Base-by-base conservation (phyloP, 192 early-diverging fungal species). In the Mortierella antarctica region DNA sequence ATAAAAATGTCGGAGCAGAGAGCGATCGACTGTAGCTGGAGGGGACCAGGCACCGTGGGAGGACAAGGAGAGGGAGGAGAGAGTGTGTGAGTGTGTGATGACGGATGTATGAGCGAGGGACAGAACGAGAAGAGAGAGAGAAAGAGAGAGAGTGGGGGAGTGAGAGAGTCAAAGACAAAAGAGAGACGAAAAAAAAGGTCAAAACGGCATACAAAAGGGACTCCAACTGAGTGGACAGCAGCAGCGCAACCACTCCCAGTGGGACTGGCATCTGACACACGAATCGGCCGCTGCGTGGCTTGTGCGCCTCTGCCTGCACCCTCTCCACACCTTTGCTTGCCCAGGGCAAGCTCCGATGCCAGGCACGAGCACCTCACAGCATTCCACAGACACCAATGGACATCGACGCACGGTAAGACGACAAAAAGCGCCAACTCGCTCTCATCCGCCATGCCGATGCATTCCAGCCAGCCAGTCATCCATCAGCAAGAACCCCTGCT, bases 351-450 rank as follows among this genome's bases (percentile, higher is more conserved):
- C 6, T 2, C 17, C 57, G 42, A 14, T 12, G 56, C 11, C 5
- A 59, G 23, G 56, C 14, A 57, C 40, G 12, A 53, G 15, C 13
- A 53, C 40, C 31, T 31, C 31, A 31, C 31, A 31, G 31, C 1
- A 31, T 64, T 45, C 12, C 20, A 60, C 17, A 60, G 8, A 15
- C 6, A 70, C 31, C 68, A 31, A 74, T 74, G 72, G 72, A 74
- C 31, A 6, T 61, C 12, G 72, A 74, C 49, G 42, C 48, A 56
- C 58, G 72, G 72, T 74, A 74, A 17, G 60, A 1, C n/a, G 10
- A 23, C 15, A 17, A 42, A 14, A 13, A 56, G 15, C 11, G 15
- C 1, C 15, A 0, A 52, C 45, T 18, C 13, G 2, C 41, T 14
- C 51, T 65, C 40, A 23, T 54, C 44, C 9, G 31, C 31, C 1